Evolutionary conservation across 2,329 filamentous ascomycete species (phyloP), one percentile per base, ranked within the genome.

Genomic region (Pestalotiopsis sp.): DNA sequence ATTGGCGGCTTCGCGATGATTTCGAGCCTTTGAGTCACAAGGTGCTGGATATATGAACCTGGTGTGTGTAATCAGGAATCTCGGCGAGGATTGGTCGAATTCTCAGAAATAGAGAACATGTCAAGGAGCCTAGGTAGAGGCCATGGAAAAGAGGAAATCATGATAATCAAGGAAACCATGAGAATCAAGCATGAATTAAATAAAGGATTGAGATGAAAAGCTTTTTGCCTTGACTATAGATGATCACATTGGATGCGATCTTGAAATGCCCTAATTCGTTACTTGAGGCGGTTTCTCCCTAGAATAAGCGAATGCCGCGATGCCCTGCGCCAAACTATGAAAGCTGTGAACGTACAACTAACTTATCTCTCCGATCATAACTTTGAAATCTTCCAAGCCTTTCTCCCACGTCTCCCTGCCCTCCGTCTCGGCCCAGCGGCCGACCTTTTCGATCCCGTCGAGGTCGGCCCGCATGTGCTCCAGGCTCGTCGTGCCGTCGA

Each of bases 381-480:
- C 60, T 73, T 84, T 87, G 73, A 92, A 91, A 14, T 76, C 75
- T 11, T 69, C 68, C 70, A 89, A 71, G 20, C 86, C 80, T 64
- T 75, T 72, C 45, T 79, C 75, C 89, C 90, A 92, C 36, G 79
- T 74, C 3, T 79, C 76, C 9, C 74, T 75, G 2, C 83, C 84
- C 25, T 86, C 78, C 2, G 79, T 77, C 63, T 80, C 78, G 0
- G 83, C 83, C 85, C 82, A 78, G 13, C 71, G 68, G 2, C 79
- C 80, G 45, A 87, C 76, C 66, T 72, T 76, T 36, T 81, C 77
- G 13, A 84, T 69, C 0, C 82, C 85, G 58, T 81, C 80, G 25
- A 88, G 70, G 67, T 88, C 86, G 27, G 81, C 82, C 69, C 73
- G 78, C 86, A 88, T 88, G 69, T 86, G 84, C 36, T 64, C 74